Base-by-base conservation (phyloP, 805 yeast genomes). In the Lachancea dasiensis region DNA sequence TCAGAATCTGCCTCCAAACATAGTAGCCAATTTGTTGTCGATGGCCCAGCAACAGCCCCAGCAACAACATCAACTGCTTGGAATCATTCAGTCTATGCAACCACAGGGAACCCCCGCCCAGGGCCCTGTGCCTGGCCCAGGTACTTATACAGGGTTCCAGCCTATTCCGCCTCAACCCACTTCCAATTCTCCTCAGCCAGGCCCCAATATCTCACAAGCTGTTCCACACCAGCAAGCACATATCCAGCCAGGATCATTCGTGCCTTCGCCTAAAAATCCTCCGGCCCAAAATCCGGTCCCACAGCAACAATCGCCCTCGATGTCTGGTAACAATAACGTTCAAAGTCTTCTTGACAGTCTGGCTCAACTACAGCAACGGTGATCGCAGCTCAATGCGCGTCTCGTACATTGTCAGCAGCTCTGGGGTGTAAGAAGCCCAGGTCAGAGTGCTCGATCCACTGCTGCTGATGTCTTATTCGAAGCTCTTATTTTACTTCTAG, bases 311-410 rank as follows among this genome's bases (percentile, higher is more conserved):
- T 28, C 34, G 29, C 34, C 21, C 20, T 39, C 51, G 16, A 50
- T 45, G 27, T 52, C 49, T 32, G 51, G 56, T 20, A 53, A 57
- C 26, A 56, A 50, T 39, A 60, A 58, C 38, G 68, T 64, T 19
- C 63, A 63, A 49, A 56, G 63, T 38, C 48, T 65, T 31, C 45
- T 65, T 44, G 67, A 64, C 31, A 57, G 67, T 34, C 47, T 65
- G 38, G 63, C 65, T 13, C 60, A 62, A 44, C 49, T 64, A 27
- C 65, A 62, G 38, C 60, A 54, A 41, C 52, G 44, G 46, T 36
- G 27, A 29, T 19, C 21, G 39, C n/a, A n/a, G n/a, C n/a, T n/a
- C n/a, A n/a, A n/a, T n/a, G n/a, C n/a, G n/a, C n/a, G n/a, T n/a
- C n/a, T n/a, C n/a, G n/a, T n/a, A n/a, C n/a, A n/a, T n/a, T 31